These are phyloP conservation scores for Ogataea hybrid DNA, from an alignment of 1,139 yeast genomes.

Conservation along the genomic window DNA sequence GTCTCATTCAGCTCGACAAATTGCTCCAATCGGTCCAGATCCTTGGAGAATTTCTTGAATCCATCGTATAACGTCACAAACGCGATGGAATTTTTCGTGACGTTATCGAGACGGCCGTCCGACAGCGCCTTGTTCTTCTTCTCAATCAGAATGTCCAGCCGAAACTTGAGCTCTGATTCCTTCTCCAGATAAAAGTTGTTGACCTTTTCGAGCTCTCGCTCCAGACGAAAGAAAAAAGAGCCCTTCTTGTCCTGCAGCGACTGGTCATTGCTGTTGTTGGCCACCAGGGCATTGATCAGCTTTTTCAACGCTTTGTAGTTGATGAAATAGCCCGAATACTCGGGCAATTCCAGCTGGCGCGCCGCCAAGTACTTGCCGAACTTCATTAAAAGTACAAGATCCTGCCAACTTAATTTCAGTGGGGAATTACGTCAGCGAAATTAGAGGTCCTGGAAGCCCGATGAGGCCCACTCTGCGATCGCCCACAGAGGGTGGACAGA, in stretches of 20 bases:
- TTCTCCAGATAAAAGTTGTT: constrained; percentile 86
- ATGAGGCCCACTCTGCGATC: too few relatives aligned
- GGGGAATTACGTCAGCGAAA: constrained; percentile 1
- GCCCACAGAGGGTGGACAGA: too few relatives aligned
- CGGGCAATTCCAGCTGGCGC: constrained; percentile 91
- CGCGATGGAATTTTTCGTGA: constrained; percentile 47
- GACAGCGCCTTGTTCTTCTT: constrained; percentile 61
- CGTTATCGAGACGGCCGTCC: constrained; percentile 41
- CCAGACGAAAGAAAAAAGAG: constrained; percentile 87
- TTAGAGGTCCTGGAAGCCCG: not conserved
- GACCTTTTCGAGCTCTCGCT: constrained; percentile 92
- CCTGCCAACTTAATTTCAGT: not conserved
- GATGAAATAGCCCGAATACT: constrained; percentile 89
- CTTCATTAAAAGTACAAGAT: constrained; percentile 45
- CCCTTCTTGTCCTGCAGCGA: constrained; percentile 88
- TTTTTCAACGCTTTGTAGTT: constrained; percentile 91
- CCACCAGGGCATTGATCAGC: constrained; percentile 66
- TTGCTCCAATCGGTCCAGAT: constrained; percentile 82
- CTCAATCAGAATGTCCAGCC: constrained; percentile 71
- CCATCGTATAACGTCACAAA: constrained; percentile 77
- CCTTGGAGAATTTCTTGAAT: constrained; percentile 85
- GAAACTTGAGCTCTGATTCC: constrained; percentile 78
- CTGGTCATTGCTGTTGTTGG: constrained; percentile 44
- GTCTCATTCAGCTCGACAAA: constrained; percentile 93
- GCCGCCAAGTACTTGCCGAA: constrained; percentile 95